Conservation (phyloP, 192 early-diverging fungal species). For the Coemansia sp. region DNA sequence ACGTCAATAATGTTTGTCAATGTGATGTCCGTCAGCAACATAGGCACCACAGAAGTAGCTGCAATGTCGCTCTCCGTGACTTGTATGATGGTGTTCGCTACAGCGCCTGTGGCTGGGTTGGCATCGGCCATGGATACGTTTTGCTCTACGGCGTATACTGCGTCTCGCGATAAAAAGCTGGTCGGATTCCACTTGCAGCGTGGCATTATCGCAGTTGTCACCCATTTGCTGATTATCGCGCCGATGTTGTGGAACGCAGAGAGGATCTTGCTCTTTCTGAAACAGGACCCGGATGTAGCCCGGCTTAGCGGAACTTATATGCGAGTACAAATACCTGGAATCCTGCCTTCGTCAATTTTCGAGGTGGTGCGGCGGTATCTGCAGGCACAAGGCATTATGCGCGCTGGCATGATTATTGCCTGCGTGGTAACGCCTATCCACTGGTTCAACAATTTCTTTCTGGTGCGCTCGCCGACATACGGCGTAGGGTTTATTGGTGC, state of each 20-base stretch:
- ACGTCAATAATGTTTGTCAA: constrained; percentile 66
- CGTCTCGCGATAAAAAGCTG: constrained; percentile 62
- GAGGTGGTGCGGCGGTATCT: constrained; percentile 86
- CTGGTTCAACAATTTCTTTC: constrained; percentile 68
- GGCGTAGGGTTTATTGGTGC: constrained; percentile 83
- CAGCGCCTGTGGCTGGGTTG: constrained; percentile 68
- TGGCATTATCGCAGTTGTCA: constrained; percentile 73
- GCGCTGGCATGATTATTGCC: constrained; percentile 75
- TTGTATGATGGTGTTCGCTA: constrained; percentile 70
- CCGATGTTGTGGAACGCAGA: constrained; percentile 75
- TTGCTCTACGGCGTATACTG: constrained; percentile 73
- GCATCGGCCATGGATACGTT: constrained; percentile 77
- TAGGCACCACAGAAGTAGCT: constrained; percentile 67
- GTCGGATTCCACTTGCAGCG: constrained; percentile 80
- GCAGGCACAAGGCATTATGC: constrained; percentile 92
- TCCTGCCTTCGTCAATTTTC: constrained; percentile 77
- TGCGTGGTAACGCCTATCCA: constrained; percentile 75
- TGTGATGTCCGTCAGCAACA: constrained; percentile 66
- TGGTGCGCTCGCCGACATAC: constrained; percentile 72
- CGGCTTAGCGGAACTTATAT: constrained; percentile 70
- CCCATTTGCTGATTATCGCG: constrained; percentile 73
- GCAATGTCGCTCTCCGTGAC: constrained; percentile 71
- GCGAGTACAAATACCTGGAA: constrained; percentile 69
- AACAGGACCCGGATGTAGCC: constrained; percentile 76
- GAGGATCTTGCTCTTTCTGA: constrained; percentile 63